A percentile compares a stretch with the other conserved stretches of the same genome.
These are phyloP conservation scores for Xylaria hypoxylon DNA, from an alignment of 2,329 filamentous ascomycete genomes.

Conservation along the genomic window DNA sequence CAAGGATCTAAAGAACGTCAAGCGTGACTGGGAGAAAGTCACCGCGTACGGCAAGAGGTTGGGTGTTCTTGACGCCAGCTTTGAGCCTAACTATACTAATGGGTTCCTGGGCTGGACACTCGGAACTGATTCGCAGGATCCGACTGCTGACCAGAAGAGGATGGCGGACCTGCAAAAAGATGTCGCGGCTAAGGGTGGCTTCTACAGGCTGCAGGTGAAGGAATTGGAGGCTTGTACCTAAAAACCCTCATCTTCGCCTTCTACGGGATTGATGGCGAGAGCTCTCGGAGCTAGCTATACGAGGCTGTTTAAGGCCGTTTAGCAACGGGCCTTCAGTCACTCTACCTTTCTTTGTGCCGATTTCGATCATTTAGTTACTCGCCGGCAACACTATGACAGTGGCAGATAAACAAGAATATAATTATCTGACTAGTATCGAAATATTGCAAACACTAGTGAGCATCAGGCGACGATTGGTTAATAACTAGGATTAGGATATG, in stretches of 20 bases:
- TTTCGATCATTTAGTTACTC: not conserved
- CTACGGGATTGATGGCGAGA: not conserved
- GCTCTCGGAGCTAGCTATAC: not conserved
- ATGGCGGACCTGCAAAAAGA: constrained; percentile 77
- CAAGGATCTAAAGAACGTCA: constrained; percentile 78
- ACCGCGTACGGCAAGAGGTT: constrained; percentile 81
- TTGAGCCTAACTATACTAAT: constrained; percentile 81
- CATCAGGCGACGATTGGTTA: too few species aligned
- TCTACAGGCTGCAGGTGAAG: constrained; percentile 52
- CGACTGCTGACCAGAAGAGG: constrained; percentile 77
- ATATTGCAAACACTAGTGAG: not conserved
- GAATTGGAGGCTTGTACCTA: constrained; percentile 16
- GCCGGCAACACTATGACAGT: not conserved
- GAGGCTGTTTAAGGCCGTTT: not conserved
- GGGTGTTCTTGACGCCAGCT: constrained; percentile 71
- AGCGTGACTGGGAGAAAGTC: constrained; percentile 81
- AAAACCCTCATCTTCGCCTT: not conserved
- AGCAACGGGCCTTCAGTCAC: constrained; percentile 4
- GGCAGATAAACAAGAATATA: constrained; percentile 6
- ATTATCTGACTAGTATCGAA: constrained; percentile 8
- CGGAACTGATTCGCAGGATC: constrained; percentile 73
- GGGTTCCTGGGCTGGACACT: constrained; percentile 74
- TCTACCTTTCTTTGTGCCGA: not conserved
- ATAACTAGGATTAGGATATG: too few species aligned
- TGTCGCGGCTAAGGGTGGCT: constrained; percentile 74